phyloP scores from a whole-genome alignment of 2,329 filamentous ascomycete species.

The Penicillium aurantiogriseum region DNA sequence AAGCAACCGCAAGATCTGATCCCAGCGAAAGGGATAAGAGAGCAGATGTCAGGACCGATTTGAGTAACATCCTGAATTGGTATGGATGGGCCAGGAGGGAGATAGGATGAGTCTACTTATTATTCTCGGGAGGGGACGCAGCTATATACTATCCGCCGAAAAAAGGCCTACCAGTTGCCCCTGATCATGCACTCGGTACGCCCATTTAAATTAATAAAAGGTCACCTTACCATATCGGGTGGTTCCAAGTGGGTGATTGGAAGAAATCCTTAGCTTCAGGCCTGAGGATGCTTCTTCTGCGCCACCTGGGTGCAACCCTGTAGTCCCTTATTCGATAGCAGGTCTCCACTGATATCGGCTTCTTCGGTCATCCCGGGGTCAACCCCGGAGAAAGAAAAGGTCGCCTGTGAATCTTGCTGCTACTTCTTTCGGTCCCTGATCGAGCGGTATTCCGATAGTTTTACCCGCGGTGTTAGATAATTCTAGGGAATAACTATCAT shows the following conservation, averaged over 20 bases:
- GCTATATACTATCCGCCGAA: background rate
- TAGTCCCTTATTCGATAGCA: constrained; percentile 1
- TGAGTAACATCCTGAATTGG: constrained; percentile 26
- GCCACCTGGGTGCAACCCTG: background rate
- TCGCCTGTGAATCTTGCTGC: background rate
- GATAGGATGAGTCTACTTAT: background rate
- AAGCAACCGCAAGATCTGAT: constrained; percentile 19
- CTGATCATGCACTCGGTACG: background rate
- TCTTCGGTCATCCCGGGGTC: constrained; percentile 6
- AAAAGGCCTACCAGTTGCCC: background rate
- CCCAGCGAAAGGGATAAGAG: constrained; percentile 24
- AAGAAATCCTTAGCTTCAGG: background rate
- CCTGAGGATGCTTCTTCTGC: constrained; percentile 12
- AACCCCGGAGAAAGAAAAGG: constrained; percentile 9
- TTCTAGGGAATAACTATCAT: background rate
- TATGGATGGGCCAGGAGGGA: background rate
- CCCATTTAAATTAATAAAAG: background rate
- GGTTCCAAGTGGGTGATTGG: background rate
- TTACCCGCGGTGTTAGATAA: background rate
- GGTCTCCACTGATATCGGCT: constrained; percentile 15
- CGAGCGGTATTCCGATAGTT: background rate
- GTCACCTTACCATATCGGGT: background rate
- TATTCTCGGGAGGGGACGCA: background rate
- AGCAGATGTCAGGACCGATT: constrained; percentile 25
- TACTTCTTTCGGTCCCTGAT: background rate